These are phyloP conservation scores for Ganoderma lucidum DNA, from an alignment of 1,284 basidiomycete genomes.

Conservation along the genomic window DNA sequence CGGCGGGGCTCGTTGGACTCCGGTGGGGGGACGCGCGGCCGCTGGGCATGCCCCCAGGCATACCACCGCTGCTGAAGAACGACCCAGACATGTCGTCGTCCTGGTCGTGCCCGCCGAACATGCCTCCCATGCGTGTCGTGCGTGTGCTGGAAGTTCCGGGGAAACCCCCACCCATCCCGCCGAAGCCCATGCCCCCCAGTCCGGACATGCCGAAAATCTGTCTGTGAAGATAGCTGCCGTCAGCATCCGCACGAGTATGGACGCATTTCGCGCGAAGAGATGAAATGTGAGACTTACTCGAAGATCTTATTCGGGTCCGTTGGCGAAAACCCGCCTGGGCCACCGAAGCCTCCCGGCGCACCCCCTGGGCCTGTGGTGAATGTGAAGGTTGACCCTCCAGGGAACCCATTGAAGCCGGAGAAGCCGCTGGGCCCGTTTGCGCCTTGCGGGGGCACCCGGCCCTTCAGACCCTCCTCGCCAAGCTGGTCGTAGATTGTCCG, in stretches of 20 bases:
- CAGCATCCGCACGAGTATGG: constrained; percentile 22
- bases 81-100: constrained; percentile 60
- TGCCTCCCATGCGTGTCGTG: constrained; percentile 35
- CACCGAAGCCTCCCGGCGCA: constrained; percentile 39
- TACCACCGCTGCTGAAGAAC: constrained; percentile 49
- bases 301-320: constrained; percentile 93
- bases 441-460: constrained; percentile 59
- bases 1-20: constrained; percentile 35
- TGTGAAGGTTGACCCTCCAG: constrained; percentile 63
- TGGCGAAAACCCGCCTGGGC: constrained; percentile 68
- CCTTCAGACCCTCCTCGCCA: constrained; percentile 96
- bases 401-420: constrained; percentile 61
- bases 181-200: constrained; percentile 52
- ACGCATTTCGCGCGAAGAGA: constrained; percentile 29
- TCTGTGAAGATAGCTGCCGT: constrained; percentile 49
- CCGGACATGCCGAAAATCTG: constrained; percentile 68
- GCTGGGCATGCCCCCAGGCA: constrained; percentile 61
- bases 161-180: constrained; percentile 45
- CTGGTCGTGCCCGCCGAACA: constrained; percentile 50
- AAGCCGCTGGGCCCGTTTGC: constrained; percentile 54
- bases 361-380: constrained; percentile 63
- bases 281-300: constrained; percentile 63
- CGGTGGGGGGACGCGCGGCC: constrained; percentile 33
- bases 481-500: constrained; percentile 94
- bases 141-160: constrained; percentile 40